Conservation (phyloP, 2,329 filamentous ascomycete genomes). For the Epicoccum sorghinum region DNA sequence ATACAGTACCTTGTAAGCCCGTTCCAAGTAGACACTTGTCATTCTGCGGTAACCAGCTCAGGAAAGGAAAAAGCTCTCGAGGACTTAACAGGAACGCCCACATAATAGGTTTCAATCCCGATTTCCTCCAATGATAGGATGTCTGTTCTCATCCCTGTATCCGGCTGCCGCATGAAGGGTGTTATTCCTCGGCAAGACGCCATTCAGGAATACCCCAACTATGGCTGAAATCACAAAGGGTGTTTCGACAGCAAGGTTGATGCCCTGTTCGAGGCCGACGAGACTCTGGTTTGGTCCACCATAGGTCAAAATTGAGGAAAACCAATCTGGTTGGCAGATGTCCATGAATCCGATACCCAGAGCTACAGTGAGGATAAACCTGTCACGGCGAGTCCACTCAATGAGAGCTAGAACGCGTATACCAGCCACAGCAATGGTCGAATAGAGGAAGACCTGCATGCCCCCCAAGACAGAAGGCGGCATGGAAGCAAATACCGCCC, state of each 20-base stretch:
- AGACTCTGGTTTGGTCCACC: conserved; percentile 45
- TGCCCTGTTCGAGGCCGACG: conserved; percentile 50
- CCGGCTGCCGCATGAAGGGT: no score
- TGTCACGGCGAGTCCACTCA: conserved; percentile 33
- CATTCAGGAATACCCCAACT: conserved; percentile 49
- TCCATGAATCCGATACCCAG: conserved; percentile 44
- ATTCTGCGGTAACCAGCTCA: no score
- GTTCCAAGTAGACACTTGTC: no score
- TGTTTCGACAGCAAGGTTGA: conserved; percentile 51
- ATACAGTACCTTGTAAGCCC: no score
- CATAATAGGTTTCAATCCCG: no score
- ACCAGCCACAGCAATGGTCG: conserved; percentile 36
- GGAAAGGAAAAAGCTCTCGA: no score
- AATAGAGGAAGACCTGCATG: conserved; percentile 50
- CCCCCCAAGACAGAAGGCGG: conserved; percentile 52
- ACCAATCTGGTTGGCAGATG: conserved; percentile 50
- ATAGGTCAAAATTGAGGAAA: conserved; percentile 48
- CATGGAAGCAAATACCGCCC: conserved; percentile 38
- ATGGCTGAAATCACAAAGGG: conserved; percentile 51
- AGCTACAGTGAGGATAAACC: conserved; percentile 36
- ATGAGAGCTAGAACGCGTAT: conserved; percentile 37
- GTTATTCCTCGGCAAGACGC: conserved; percentile 48
- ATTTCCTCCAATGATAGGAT: neutral
- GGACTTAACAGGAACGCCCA: no score
- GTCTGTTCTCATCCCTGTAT: no score